Evolutionary conservation across 2,329 filamentous ascomycete genomes (phyloP).

Genomic region (Stagonosporopsis vannaccii): DNA sequence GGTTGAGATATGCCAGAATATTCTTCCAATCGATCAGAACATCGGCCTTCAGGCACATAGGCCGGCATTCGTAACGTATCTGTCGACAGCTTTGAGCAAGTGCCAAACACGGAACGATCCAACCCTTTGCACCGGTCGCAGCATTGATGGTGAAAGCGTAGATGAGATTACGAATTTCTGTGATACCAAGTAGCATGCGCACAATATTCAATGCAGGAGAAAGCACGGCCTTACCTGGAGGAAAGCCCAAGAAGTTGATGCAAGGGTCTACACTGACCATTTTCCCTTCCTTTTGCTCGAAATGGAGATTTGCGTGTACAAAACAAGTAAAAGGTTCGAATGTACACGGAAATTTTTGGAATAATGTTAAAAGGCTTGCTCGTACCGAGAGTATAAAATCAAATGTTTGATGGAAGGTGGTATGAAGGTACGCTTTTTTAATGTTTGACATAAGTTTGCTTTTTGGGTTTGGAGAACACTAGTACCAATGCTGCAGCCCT

Average conservation of each 20-base stretch:
- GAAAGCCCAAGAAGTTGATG: not conserved
- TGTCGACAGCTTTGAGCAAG: slow-evolving; percentile 2
- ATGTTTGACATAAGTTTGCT: no score
- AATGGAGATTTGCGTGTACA: no score
- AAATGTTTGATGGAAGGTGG: no score
- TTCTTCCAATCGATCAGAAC: slow-evolving; percentile 10
- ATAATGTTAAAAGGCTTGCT: no score
- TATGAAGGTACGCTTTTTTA: no score
- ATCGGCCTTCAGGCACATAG: slow-evolving; percentile 1
- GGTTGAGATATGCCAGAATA: not conserved
- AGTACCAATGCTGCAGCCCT: no score
- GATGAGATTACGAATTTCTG: slow-evolving; percentile 10
- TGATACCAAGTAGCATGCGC: not conserved
- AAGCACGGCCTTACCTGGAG: not conserved
- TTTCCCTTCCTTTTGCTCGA: no score
- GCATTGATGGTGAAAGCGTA: not conserved
- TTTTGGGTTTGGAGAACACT: no score
- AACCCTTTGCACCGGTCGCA: not conserved
- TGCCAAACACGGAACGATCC: not conserved
- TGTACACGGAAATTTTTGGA: no score
- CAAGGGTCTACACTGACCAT: no score
- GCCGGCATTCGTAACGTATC: slow-evolving; percentile 3
- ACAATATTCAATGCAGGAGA: rapidly evolving
- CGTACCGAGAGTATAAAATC: no score
- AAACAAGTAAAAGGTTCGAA: no score